phyloP scores from a whole-genome alignment of 208 protist species.

The Crithidia expoeki region DNA sequence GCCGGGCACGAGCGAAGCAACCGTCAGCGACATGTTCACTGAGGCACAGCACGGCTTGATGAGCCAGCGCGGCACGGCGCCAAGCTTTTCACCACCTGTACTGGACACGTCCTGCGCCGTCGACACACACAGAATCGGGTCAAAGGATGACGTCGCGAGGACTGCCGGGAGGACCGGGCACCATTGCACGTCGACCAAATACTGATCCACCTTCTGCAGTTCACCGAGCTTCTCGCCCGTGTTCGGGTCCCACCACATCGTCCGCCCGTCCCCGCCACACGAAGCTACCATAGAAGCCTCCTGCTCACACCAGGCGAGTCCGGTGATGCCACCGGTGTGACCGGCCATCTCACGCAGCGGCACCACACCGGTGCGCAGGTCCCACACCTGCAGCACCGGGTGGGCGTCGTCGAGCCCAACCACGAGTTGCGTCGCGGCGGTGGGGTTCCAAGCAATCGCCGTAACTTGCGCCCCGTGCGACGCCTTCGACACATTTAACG shows the following conservation, averaged over 20 bases:
- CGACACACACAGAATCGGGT: conserved; percentile 71
- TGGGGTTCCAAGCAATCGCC: conserved; percentile 96
- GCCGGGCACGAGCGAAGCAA: conserved; percentile 52
- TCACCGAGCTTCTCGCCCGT: conserved; percentile 74
- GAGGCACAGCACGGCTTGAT: conserved; percentile 67
- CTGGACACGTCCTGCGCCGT: conserved; percentile 51
- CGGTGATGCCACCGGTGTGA: conserved; percentile 92
- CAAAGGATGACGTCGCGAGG: conserved; percentile 92
- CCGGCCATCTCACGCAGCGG: conserved; percentile 82
- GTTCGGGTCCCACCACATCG: conserved; percentile 94
- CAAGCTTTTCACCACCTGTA: conserved; percentile 25
- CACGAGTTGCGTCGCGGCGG: conserved; percentile 90
- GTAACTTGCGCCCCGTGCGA: conserved; percentile 58
- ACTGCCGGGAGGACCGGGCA: conserved; percentile 87
- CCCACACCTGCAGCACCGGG: conserved; percentile 97
- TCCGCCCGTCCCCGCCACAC: conserved; percentile 93
- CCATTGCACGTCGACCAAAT: conserved; percentile 96
- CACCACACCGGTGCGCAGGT: conserved; percentile 93
- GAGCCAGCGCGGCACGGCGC: conserved; percentile 58
- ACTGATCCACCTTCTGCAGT: conserved; percentile 73
- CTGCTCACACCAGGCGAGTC: conserved; percentile 92
- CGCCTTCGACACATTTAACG: conserved; percentile 83
- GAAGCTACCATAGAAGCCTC: conserved; percentile 93
- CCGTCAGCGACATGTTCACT: conserved; percentile 55
- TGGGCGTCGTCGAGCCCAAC: conserved; percentile 91